Base-by-base conservation (phyloP, 805 yeast species). In the Saccharomycopsis schoenii region DNA sequence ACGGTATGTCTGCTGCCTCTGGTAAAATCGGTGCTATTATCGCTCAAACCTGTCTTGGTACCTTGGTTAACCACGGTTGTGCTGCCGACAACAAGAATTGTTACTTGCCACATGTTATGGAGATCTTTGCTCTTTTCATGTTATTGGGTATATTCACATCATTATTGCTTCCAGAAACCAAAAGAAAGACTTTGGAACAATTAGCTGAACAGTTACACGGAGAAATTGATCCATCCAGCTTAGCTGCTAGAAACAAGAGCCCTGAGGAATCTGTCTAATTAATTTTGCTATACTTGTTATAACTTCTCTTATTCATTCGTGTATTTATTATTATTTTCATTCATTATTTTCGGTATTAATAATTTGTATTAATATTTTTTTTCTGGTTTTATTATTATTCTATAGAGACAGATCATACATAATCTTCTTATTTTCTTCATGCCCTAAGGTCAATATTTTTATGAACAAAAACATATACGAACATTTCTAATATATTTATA, bases 11-110 rank as follows among this genome's bases (percentile, higher is more conserved):
- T 65, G 97, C 97, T 68, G 97, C 96, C 57, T 75, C 83, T 40
- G 97, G 97, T 79, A 90, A 90, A 74, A 78, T 89, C 68, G 97
- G 97, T 78, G 96, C 97, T 62, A 89, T 90, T 68, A 83, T 90
- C 78, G 96, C 97, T 36, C 94, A 87, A 77, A 85, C 92, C 64
- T 86, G 88, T 72, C 74, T 88, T 67, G 94, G 97, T 80, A 89
- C 96, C 66, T 80, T 90, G 68, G 80, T 86, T 61, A 79, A 87
- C 79, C 93, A 87, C 74, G 81, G 83, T 64, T 90, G 96, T 82
- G 76, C 89, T 40, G 75, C 76, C 57, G 80, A 79, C 62, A 72
- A 81, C 62, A 71, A 72, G 50, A 82, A 83, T 77, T 89, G 96
- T 83, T 89, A 82, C 86, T 81, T 89, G 73, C 90, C 90, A 54